phyloP scores from a whole-genome alignment of 2,329 filamentous ascomycete species.

The Colletotrichum musicola region DNA sequence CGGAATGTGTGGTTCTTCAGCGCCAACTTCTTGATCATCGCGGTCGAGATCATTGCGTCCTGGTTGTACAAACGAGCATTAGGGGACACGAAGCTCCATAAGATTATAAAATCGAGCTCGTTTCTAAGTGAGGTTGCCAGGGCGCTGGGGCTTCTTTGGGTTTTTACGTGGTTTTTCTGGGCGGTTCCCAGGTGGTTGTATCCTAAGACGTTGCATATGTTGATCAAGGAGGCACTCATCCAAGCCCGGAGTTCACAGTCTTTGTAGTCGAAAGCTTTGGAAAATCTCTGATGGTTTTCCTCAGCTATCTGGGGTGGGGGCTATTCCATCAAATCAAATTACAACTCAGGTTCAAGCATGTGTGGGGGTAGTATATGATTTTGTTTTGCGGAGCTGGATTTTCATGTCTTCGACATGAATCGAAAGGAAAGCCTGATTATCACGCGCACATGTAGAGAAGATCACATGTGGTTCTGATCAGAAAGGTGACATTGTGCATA shows the following conservation, averaged over 20 bases:
- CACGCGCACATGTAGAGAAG: too few relatives aligned
- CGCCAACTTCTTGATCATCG: slow-evolving; percentile 8
- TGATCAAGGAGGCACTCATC: not conserved
- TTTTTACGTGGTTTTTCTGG: slow-evolving; percentile 19
- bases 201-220: slow-evolving; percentile 6
- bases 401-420: too few relatives aligned
- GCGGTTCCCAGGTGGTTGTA: slow-evolving; percentile 9
- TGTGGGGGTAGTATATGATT: too few relatives aligned
- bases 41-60: not conserved
- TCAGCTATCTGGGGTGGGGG: too few relatives aligned
- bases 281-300: too few relatives aligned
- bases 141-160: not conserved
- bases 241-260: not conserved
- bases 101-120: too few relatives aligned
- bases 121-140: not conserved
- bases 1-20: not conserved
- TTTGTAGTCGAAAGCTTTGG: not conserved
- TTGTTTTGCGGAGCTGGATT: too few relatives aligned
- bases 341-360: too few relatives aligned
- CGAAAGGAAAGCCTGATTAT: too few relatives aligned
- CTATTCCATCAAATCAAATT: too few relatives aligned
- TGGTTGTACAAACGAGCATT: not conserved
- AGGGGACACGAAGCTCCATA: not conserved
- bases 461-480: too few relatives aligned
- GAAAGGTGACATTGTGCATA: too few relatives aligned